phyloP scores from a whole-genome alignment of 2,329 filamentous ascomycete genomes.

The Botrytis galanthina region DNA sequence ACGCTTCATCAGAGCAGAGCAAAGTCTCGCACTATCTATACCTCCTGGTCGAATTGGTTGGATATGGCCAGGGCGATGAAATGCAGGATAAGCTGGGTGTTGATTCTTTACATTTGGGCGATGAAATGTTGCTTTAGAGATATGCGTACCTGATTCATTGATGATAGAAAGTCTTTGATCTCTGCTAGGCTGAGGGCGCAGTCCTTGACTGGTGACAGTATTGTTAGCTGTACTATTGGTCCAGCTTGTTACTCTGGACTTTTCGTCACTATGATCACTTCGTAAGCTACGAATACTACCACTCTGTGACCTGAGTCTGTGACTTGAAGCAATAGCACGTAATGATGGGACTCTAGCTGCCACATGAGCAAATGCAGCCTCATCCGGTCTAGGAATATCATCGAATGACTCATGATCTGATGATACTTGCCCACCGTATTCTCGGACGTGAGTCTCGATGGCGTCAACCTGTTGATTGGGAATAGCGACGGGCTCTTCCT shows the following conservation, averaged over 20 bases:
- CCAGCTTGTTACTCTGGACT: constrained; percentile 72
- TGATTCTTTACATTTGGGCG: constrained; percentile 35
- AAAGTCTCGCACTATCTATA: constrained; percentile 58
- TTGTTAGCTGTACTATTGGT: constrained; percentile 57
- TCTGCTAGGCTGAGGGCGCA: constrained; percentile 41
- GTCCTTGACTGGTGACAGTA: constrained; percentile 45
- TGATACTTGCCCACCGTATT: constrained; percentile 31
- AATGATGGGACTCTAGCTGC: constrained; percentile 51
- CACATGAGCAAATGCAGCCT: constrained; percentile 49
- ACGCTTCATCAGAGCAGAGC: constrained; percentile 61
- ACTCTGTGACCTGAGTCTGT: constrained; percentile 51
- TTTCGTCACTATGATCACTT: constrained; percentile 47
- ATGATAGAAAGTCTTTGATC: constrained; percentile 64
- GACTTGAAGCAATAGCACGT: constrained; percentile 47
- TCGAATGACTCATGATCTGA: constrained; percentile 38
- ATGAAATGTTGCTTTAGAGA: constrained; percentile 43
- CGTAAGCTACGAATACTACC: constrained; percentile 54
- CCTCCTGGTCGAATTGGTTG: constrained; percentile 28
- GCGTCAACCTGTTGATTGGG: constrained; percentile 55
- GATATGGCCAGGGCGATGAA: constrained; percentile 25
- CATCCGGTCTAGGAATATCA: constrained; percentile 41
- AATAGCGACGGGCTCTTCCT: constrained; percentile 40
- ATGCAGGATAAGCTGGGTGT: constrained; percentile 31
- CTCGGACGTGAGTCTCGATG: constrained; percentile 34
- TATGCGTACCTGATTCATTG: constrained; percentile 52